A percentile compares a stretch with the other conserved stretches of the same genome.
These are phyloP conservation scores for Aspergillus sp. DNA, from an alignment of 2,329 filamentous ascomycete genomes.

Conservation along the genomic window DNA sequence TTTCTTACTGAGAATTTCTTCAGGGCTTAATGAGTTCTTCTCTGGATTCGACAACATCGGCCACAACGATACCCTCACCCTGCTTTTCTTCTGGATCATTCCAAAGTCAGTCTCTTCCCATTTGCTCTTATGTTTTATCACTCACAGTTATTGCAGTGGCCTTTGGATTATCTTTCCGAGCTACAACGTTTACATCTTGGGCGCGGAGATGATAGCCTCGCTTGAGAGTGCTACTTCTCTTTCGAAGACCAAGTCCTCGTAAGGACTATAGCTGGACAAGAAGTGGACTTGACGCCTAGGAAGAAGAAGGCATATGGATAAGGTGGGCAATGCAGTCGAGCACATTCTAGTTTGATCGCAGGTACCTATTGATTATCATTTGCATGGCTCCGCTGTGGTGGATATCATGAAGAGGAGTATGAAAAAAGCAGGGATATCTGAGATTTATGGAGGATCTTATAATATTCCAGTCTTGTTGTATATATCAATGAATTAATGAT, in stretches of 20 bases:
- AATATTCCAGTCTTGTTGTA: too few relatives aligned
- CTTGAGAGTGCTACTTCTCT: slow-evolving; percentile 39
- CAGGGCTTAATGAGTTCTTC: slow-evolving; percentile 56
- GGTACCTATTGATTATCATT: too few relatives aligned
- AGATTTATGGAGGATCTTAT: too few relatives aligned
- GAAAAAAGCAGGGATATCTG: too few relatives aligned
- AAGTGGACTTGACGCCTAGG: too few relatives aligned
- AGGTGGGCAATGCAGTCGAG: too few relatives aligned
- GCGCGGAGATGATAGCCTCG: slow-evolving; percentile 57
- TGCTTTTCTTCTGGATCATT: slow-evolving; percentile 59
- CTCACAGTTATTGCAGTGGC: slow-evolving; percentile 41
- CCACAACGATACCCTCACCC: slow-evolving; percentile 52
- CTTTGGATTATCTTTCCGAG: slow-evolving; percentile 60
- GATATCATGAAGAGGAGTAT: too few relatives aligned
- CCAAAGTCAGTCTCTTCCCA: slow-evolving; percentile 54
- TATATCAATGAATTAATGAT: not conserved
- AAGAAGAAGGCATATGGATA: too few relatives aligned
- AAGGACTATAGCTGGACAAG: not conserved
- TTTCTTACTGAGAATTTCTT: too few relatives aligned
- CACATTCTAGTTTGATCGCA: too few relatives aligned
- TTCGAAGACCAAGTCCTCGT: slow-evolving; percentile 24
- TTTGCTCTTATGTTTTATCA: not conserved
- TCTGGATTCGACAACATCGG: slow-evolving; percentile 58
- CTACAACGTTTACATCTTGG: slow-evolving; percentile 59
- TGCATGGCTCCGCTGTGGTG: too few relatives aligned